Percentiles rank a stretch among this genome's conserved stretches.
Evolutionary conservation across 495 filamentous ascomycete genomes (phyloP).

Genomic region (Podospora comata): DNA sequence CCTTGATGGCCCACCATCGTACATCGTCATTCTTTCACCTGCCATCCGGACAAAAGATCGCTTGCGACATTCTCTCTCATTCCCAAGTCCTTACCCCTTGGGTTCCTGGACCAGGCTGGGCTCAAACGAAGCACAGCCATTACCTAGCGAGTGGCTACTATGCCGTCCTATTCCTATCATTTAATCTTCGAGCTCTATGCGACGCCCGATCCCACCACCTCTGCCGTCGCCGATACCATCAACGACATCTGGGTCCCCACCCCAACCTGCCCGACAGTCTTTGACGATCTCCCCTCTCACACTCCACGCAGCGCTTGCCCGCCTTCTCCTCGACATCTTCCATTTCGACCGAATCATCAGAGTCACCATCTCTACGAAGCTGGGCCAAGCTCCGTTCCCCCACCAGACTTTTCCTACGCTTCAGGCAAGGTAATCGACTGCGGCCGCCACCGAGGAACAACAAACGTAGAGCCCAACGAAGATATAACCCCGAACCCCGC

Average conservation of each 20-base stretch:
- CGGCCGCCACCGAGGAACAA: slow-evolving; percentile 36
- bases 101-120: not conserved
- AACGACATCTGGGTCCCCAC: slow-evolving; percentile 40
- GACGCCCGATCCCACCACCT: slow-evolving; percentile 40
- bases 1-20: not conserved
- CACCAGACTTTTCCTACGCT: not conserved
- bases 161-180: slow-evolving; percentile 90
- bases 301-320: slow-evolving; percentile 23
- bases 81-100: not conserved
- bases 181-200: slow-evolving; percentile 80
- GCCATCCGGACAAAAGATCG: not conserved
- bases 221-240: slow-evolving; percentile 12
- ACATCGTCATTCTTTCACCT: not conserved
- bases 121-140: slow-evolving; percentile 15
- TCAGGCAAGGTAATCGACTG: slow-evolving; percentile 41
- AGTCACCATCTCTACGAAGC: slow-evolving; percentile 2
- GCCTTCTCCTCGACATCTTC: not conserved
- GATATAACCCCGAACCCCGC: not conserved
- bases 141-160: slow-evolving; percentile 20
- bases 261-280: slow-evolving; percentile 36
- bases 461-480: slow-evolving; percentile 10
- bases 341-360: not conserved
- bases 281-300: slow-evolving; percentile 46
- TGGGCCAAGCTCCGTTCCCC: not conserved
- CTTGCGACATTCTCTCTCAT: not conserved